These are phyloP conservation scores for Scortechinia acanthostroma DNA, from an alignment of 2,329 filamentous ascomycete species.

Conservation along the genomic window DNA sequence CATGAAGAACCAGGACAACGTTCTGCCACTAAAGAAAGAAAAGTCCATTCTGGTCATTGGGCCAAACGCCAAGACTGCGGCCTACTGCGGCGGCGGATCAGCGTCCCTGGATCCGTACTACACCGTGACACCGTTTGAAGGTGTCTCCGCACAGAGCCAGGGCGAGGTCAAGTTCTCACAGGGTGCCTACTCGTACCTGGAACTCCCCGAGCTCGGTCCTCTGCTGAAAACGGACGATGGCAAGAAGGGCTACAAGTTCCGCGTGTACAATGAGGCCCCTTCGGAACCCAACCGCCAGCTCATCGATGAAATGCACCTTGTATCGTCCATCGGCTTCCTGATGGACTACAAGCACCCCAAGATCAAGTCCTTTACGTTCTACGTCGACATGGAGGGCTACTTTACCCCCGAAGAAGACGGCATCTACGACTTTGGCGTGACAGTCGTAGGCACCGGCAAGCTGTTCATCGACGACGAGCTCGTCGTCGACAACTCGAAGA, in stretches of 20 bases:
- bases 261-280: conserved; percentile 52
- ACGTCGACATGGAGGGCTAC: conserved; percentile 51
- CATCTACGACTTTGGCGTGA: conserved; percentile 58
- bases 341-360: conserved; percentile 43
- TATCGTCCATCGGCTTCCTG: conserved; percentile 38
- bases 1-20: conserved; percentile 61
- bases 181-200: conserved; percentile 58
- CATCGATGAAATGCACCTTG: conserved; percentile 39
- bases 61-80: neutral
- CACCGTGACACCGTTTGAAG: conserved; percentile 1
- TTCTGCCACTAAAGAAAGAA: conserved; percentile 56
- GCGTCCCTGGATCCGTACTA: neutral
- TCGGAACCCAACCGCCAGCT: conserved; percentile 32
- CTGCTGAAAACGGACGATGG: conserved; percentile 41
- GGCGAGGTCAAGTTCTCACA: conserved; percentile 40
- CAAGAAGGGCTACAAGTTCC: conserved; percentile 51
- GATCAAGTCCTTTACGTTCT: conserved; percentile 42
- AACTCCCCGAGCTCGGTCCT: conserved; percentile 49
- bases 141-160: conserved; percentile 33
- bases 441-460: conserved; percentile 59
- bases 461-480: conserved; percentile 55
- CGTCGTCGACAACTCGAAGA: conserved; percentile 59
- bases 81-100: neutral
- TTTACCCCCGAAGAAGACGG: conserved; percentile 52
- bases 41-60: conserved; percentile 19